phyloP scores from a whole-genome alignment of 441 rosid species.

The Adansonia rubrostipa region DNA sequence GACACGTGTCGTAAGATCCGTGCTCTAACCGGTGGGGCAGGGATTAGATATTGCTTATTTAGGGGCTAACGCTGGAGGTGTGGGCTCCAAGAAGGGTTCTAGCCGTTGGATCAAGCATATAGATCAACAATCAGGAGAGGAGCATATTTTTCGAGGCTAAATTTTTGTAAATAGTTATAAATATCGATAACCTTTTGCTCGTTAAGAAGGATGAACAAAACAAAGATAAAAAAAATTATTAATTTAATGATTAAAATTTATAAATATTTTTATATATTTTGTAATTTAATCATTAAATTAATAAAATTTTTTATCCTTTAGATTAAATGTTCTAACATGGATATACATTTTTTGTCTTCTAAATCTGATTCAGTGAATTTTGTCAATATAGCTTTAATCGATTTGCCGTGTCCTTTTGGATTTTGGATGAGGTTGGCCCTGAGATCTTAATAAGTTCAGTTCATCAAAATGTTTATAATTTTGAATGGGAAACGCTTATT shows the following conservation, averaged over 20 bases:
- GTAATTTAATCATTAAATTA: slow-evolving; percentile 1
- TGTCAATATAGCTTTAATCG: too few relatives aligned
- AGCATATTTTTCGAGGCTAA: slow-evolving; percentile 56
- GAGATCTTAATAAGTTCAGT: too few relatives aligned
- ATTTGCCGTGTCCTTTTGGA: too few relatives aligned
- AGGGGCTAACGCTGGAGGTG: slow-evolving; percentile 42
- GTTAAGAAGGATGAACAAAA: not conserved
- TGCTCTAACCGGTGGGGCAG: slow-evolving; percentile 67
- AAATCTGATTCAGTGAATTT: not conserved
- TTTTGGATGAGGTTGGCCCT: too few relatives aligned
- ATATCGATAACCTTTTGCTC: not conserved
- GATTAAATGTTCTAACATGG: not conserved
- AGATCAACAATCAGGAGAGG: slow-evolving; percentile 73
- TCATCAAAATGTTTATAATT: too few relatives aligned
- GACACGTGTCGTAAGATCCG: slow-evolving; percentile 66
- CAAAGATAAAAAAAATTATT: not conserved
- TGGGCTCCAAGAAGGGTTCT: slow-evolving; percentile 28
- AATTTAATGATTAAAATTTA: not conserved
- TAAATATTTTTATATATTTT: not conserved
- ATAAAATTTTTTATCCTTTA: not conserved
- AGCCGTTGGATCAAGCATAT: slow-evolving; percentile 79
- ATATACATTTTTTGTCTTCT: not conserved
- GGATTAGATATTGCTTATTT: slow-evolving; percentile 76
- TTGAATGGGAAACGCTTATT: too few relatives aligned
- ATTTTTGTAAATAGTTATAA: not conserved